Evolutionary conservation across 306 rosid species (phyloP).

Genomic region (Glycine soja): DNA sequence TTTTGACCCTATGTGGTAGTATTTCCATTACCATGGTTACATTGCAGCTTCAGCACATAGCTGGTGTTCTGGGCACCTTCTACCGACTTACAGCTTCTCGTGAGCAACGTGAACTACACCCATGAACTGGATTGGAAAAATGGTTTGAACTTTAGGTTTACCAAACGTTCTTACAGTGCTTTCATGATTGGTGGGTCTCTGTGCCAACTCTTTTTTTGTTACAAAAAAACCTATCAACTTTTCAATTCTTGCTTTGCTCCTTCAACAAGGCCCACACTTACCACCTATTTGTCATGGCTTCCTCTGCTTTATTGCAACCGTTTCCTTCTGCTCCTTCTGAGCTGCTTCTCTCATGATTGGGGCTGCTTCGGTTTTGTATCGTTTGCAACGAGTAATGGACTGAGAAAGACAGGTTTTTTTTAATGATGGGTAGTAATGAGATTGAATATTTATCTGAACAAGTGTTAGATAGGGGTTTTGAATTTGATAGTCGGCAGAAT

Average conservation of each 20-base stretch:
- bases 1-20: too few relatives aligned
- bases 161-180: slow-evolving; percentile 53
- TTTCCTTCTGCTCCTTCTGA: slow-evolving; percentile 24
- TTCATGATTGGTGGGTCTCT: slow-evolving; percentile 44
- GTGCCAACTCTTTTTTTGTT: slow-evolving; percentile 13
- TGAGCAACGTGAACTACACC: slow-evolving; percentile 15
- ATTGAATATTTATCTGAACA: slow-evolving; percentile 42
- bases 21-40: not conserved
- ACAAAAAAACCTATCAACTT: not conserved
- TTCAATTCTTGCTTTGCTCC: slow-evolving; percentile 4
- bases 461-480: slow-evolving; percentile 43
- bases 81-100: not conserved
- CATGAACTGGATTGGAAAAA: slow-evolving; percentile 36
- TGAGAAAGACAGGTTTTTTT: not conserved
- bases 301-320: not conserved
- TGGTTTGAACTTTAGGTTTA: slow-evolving; percentile 49
- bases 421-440: slow-evolving; percentile 58
- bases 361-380: not conserved
- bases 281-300: slow-evolving; percentile 16
- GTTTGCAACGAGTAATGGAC: slow-evolving; percentile 27
- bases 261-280: slow-evolving; percentile 23
- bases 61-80: not conserved
- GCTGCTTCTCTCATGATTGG: slow-evolving; percentile 41
- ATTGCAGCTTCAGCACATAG: not conserved
- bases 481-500: slow-evolving; percentile 35